Base-by-base conservation (phyloP, 805 yeast genomes). In the Metschnikowia lochheadii region DNA sequence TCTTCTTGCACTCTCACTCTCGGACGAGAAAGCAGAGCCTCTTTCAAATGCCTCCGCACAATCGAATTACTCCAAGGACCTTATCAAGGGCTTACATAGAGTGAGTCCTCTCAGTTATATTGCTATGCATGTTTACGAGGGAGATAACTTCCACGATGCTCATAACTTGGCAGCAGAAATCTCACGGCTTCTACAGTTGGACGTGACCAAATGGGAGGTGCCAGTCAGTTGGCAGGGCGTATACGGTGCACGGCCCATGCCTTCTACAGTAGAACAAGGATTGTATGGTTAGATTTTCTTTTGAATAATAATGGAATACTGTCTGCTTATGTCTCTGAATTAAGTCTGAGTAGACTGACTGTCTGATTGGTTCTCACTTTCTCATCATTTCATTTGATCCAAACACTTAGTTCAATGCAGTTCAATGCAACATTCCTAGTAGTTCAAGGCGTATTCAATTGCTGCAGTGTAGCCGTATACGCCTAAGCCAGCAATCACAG, bases 181-280 rank as follows among this genome's bases (percentile, higher is more conserved):
- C 2, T 56, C 63, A 5, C 56, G 66, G 4, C 53, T 70, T 17
- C 57, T 72, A 26, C 63, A 52, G 7, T 46, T 65, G 21, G 46
- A 56, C n/a, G 44, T 50, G 2, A 35, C 42, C 8, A 33, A 53
- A 5, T 80, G 83, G 78, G 56, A 63, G 8, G 71, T 72, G 7
- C 97, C 98, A 0, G 69, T 75, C 14, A 87, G 96, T 35, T 91
- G 98, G 98, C 63, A 65, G 6, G 89, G 96, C 2, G 85, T 87
- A 0, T 91, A 91, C 60, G 98, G 98, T 1, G 81, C 77, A 51
- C 81, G 76, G 57, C 82, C 83, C 3, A 68, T 82, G 2, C 89
- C 92, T 0, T 54, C 72, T 26, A 85, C 94, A 0, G 64, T 85
- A 55, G 96, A 89, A 61, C 84, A 83, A 41, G 96, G 97, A 2